Percentiles rank a stretch among this genome's conserved stretches.
phyloP scores from a whole-genome alignment of 306 rosid genomes.

The Morella rubra region DNA sequence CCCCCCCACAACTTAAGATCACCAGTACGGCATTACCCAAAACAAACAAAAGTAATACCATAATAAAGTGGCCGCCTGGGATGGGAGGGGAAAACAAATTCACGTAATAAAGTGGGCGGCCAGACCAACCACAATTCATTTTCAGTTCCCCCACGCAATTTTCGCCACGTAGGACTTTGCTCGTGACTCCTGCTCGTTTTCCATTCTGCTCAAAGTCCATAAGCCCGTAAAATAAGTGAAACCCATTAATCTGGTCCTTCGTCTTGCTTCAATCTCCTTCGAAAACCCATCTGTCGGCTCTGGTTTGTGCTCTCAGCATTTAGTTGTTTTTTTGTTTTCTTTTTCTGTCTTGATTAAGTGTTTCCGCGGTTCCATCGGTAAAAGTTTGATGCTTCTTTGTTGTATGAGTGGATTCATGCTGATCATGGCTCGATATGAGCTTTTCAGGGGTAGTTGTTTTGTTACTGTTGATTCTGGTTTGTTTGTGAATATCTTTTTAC shows the following conservation, averaged over 20 bases:
- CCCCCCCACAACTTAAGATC: too few relatives aligned
- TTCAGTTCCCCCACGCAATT: neutral
- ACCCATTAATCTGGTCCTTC: constrained; percentile 6
- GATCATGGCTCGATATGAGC: neutral
- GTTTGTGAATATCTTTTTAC: constrained; percentile 11
- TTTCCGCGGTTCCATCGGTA: too few relatives aligned
- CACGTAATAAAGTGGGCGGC: neutral
- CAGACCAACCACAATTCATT: neutral
- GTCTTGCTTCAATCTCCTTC: constrained; percentile 8
- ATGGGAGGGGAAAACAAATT: too few relatives aligned
- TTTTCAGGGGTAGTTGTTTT: neutral
- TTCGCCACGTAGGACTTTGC: neutral
- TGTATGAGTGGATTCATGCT: neutral
- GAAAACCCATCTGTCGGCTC: constrained; percentile 17
- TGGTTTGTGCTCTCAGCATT: constrained; percentile 33
- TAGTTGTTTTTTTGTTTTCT: constrained; percentile 4
- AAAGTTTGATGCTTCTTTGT: neutral
- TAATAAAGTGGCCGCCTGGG: too few relatives aligned
- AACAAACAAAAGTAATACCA: too few relatives aligned
- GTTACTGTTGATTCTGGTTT: constrained; percentile 9
- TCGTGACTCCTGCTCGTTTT: neutral
- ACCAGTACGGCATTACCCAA: too few relatives aligned
- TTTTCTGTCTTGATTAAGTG: neutral
- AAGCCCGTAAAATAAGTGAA: neutral
- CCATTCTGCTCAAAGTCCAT: neutral